Evolutionary conservation across 1,284 basidiomycete genomes (phyloP), one percentile per base, ranked within the genome.

Genomic region (Cerioporus squamosus): DNA sequence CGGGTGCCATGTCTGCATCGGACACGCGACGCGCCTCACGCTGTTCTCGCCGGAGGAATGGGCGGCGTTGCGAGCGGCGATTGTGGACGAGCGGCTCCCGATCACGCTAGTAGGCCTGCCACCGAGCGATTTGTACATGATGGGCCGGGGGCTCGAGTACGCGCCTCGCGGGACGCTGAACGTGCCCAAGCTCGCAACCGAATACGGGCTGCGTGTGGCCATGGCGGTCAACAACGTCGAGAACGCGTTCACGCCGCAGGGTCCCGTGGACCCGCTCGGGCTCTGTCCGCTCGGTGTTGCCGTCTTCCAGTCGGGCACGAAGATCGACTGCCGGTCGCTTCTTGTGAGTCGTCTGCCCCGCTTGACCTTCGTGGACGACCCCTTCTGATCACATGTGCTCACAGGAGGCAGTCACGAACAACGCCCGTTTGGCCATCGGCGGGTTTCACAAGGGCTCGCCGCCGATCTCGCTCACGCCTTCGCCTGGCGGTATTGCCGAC

Each of bases 191-290:
- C 70, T 85, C 43, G 72, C 73, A 55, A 71, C 71, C 56, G 72
- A 79, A 49, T 77, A 81, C 66, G 77, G 77, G 12, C 61, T 87
- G 33, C 72, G 77, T 46, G 72, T 83, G 46, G 83, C 82, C 51
- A 79, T 87, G 78, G 75, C 80, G 53, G 81, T 87, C 26, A 87
- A 87, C 68, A 87, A 87, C 66, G 78, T 86, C 60, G 81, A 81
- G 62, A 89, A 88, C 65, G 82, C 84, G 26, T 88, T 88, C 68
- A 88, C 83, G 47, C 86, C 86, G 29, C 86, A 87, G 70, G 86
- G 86, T 49, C 79, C 78, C 26, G 67, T 82, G 31, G 86, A 88
- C 72, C 84, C 85, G 14, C 72, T 87, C n/a, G 76, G 77, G 3
- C 70, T 87, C 50, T 82, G 84, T 53, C 75, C 82, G 33, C 78